These are phyloP conservation scores for Trypanosoma scelopori DNA, from an alignment of 208 protist species.

Conservation along the genomic window DNA sequence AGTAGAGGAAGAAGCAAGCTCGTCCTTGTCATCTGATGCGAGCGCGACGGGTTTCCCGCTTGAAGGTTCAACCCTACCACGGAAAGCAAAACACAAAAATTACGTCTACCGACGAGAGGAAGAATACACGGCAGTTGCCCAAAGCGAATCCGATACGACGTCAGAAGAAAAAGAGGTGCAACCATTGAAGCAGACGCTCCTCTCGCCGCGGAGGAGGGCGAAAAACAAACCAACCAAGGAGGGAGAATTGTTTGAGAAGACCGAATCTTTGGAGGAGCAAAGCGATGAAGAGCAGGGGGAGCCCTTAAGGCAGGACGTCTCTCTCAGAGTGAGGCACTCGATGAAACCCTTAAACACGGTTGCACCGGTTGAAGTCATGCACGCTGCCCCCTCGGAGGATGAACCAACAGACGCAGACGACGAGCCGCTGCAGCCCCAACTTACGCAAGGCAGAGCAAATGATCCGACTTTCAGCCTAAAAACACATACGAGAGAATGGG, in stretches of 20 bases:
- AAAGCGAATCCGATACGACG: neutral
- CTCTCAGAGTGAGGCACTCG: neutral
- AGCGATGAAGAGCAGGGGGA: slow-evolving; percentile 28
- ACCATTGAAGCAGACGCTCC: neutral
- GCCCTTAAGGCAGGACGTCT: neutral
- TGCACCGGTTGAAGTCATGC: neutral
- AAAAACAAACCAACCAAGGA: slow-evolving; percentile 1
- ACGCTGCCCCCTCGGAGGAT: neutral
- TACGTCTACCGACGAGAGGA: neutral
- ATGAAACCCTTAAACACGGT: neutral
- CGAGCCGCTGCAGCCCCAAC: neutral
- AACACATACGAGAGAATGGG: too few species aligned
- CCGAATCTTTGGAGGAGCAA: neutral
- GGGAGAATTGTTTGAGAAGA: neutral
- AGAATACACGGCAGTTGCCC: slow-evolving; percentile 15
- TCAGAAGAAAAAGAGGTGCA: slow-evolving; percentile 23
- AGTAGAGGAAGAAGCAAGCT: slow-evolving; percentile 5
- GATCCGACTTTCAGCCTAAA: too few species aligned
- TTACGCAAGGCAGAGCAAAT: neutral
- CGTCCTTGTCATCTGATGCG: slow-evolving; percentile 4
- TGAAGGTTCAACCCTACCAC: slow-evolving; percentile 1
- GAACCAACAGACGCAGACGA: too few species aligned
- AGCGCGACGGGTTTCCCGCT: slow-evolving; percentile 17
- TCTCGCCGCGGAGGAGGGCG: slow-evolving; percentile 17
- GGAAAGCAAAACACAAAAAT: slow-evolving; percentile 7